Base-by-base conservation (phyloP, 495 filamentous ascomycete genomes). In the Astrocystis sublimbata region DNA sequence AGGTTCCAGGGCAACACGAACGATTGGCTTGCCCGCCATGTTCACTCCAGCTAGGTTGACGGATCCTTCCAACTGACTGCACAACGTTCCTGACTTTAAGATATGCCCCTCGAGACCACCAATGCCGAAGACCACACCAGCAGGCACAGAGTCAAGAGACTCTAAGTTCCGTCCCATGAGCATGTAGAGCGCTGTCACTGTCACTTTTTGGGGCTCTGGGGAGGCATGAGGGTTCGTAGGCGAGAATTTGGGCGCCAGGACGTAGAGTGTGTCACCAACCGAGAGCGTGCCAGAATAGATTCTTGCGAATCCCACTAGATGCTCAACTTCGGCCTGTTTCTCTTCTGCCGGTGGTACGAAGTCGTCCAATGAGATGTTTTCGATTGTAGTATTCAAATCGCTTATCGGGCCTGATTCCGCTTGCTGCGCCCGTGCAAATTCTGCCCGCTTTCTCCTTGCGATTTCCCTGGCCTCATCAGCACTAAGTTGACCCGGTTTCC, bases 61-160 rank as follows among this genome's bases (percentile, higher is more conserved):
- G n/a, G 89, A 82, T 21, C 94, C 96, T 61, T 90, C 88, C 0
- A 96, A 78, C 67, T 93, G 89, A 64, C 89, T 94, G 76, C 92
- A 97, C 2, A 99, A 81, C 0, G 94, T 99, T 8, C 92, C 96
- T 23, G 92, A 93, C 73, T 99, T 99, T 45, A 99, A 78, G 19
- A 99, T 88, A 61, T 91, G 85, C 26, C 93, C 94, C 64, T 92
- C 92, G 9, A 99, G 83, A 19, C 94, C 94, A 17, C 86, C 91
- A 35, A 99, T 92, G n/a, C 93, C 94, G 70, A 98, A 97, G 8
- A 99, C 90, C 8, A 94, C 92, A 30, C 94, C 94, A 21, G 94
- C 93, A 3, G 94, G 92, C 0, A 98, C 92, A 0, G 89, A 89
- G 42, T 83, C 78, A 3, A 99, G 84, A 0, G 88, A 81, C 67